phyloP scores from a whole-genome alignment of 129 eudicot species.

The Chrysanthemum lavandulifolium region DNA sequence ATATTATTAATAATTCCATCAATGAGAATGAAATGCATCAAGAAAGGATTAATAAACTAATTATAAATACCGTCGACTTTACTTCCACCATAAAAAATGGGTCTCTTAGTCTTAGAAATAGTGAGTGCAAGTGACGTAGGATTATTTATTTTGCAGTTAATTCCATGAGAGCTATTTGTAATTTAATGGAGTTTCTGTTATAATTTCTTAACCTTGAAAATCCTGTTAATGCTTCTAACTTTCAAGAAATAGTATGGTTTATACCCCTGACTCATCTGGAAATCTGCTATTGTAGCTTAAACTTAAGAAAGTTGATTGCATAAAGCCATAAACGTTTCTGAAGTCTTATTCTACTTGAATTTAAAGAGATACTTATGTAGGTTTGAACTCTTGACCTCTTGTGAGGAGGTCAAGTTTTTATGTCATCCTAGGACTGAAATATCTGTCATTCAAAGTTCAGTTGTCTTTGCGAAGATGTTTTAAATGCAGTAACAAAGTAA shows the following conservation, averaged over 20 bases:
- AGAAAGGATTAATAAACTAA: conserved; percentile 11
- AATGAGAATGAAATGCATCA: conserved; percentile 5
- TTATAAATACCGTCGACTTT: background rate
- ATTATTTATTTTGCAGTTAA: background rate
- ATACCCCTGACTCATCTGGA: background rate
- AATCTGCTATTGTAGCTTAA: conserved; percentile 15
- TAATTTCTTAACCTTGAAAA: conserved; percentile 1
- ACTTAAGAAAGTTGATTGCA: conserved; percentile 9
- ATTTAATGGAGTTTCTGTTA: background rate
- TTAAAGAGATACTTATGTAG: background rate
- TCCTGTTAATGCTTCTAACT: background rate
- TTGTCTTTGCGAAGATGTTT: conserved; percentile 11
- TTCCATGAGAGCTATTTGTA: conserved; percentile 8
- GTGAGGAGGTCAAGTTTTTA: too few relatives aligned
- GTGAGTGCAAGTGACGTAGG: background rate
- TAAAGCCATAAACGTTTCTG: background rate
- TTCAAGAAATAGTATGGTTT: background rate
- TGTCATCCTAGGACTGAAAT: background rate
- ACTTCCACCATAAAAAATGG: conserved; percentile 16
- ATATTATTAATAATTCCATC: conserved; percentile 3
- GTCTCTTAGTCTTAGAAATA: conserved; percentile 11
- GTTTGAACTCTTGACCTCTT: too few relatives aligned
- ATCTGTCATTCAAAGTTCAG: background rate
- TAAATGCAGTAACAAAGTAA: conserved; percentile 2
- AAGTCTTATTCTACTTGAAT: background rate